Evolutionary conservation across 1,284 basidiomycete genomes (phyloP), one percentile per base, ranked within the genome.

Genomic region (Fomitopsis palustris): DNA sequence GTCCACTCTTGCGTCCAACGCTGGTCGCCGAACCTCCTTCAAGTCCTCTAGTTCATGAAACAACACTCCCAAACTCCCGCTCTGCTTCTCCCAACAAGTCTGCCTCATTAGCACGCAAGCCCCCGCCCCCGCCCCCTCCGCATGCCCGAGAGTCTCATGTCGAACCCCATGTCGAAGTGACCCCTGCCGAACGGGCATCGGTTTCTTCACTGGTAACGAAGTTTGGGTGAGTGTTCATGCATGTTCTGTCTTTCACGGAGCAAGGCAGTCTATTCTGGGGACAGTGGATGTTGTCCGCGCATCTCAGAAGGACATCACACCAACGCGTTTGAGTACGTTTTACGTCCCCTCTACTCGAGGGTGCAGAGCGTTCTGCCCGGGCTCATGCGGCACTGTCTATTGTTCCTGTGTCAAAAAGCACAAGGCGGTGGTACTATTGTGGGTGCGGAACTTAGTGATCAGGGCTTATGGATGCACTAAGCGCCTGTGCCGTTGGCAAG

Each of bases 131-230:
- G 9, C 71, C 68, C 7, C 67, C 71, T 39, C 55, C 63, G 10
- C 59, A 59, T 9, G 29, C 57, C 25, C 61, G 62, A 23, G 65
- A 69, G 39, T 31, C 42, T 5, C 52, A 19, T 29, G 29, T 60
- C 35, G 58, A 58, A 6, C 33, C 45, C 5, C 55, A 25, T 19
- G 29, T 61, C 29, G 58, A 59, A 3, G 23, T 27, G 19, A 33
- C 53, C 17, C 21, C 47, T 25, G 27, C 47, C 4, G 57, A 59
- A 27, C 57, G 62, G 21, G 21, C 64, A 31, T 61, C 68, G 0
- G 78, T 84, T 0, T 72, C 81, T 17, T 76, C 78, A 3, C 70
- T 84, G 59, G 76, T 80, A 56, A 78, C 69, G 61, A 80, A 74
- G 69, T 82, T 81, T 57, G 72, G 77, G 85, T 88, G 72, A 79